These are phyloP conservation scores for Sisymbrium irio DNA, from an alignment of 345 rosid species.

Conservation along the genomic window DNA sequence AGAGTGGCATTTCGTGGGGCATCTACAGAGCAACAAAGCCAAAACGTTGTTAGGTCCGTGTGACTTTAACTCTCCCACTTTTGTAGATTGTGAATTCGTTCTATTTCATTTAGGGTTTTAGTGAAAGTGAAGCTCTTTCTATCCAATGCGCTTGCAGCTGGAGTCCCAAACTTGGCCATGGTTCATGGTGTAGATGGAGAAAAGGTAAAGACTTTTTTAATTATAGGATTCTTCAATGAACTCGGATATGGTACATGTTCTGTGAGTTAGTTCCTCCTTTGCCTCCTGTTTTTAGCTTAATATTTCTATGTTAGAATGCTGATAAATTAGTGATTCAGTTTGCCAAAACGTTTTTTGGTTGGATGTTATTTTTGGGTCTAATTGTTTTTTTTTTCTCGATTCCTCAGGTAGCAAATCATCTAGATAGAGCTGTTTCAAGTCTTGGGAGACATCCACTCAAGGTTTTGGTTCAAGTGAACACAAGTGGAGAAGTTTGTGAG, in stretches of 20 bases:
- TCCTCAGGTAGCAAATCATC: constrained; percentile 68
- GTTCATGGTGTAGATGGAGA: constrained; percentile 74
- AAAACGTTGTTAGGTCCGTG: constrained; percentile 74
- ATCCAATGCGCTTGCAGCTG: constrained; percentile 50
- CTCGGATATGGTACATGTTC: neutral
- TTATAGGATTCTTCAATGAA: neutral
- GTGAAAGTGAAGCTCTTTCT: constrained; percentile 6
- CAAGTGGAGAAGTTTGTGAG: constrained; percentile 94
- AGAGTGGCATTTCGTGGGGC: constrained; percentile 89
- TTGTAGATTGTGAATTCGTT: neutral
- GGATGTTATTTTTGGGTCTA: neutral
- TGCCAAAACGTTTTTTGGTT: neutral
- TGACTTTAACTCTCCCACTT: neutral
- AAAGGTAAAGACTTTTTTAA: constrained; percentile 47
- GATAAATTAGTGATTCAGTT: neutral
- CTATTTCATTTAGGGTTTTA: neutral
- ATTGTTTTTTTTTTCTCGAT: constrained; percentile 1
- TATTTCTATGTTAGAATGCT: neutral
- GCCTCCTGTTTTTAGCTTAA: neutral
- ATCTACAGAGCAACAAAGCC: constrained; percentile 90
- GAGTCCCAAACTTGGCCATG: constrained; percentile 73
- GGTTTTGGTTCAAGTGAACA: constrained; percentile 91
- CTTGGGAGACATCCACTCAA: constrained; percentile 79
- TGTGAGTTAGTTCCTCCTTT: constrained; percentile 1
- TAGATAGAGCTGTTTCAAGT: constrained; percentile 65